Conservation (phyloP, 805 yeast species). For the Cyberlindnera americana region DNA sequence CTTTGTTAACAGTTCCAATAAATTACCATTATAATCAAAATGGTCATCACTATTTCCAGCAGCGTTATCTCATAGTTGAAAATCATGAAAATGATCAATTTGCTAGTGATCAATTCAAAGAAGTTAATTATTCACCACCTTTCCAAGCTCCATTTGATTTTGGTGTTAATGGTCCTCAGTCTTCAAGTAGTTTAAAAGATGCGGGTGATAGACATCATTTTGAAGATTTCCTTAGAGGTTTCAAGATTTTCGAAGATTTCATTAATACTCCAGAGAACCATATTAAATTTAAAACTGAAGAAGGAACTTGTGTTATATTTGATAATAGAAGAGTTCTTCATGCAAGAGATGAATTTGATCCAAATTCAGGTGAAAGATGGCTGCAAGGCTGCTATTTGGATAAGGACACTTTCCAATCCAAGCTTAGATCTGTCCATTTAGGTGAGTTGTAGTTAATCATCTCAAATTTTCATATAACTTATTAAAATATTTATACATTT, state of each 20-base stretch:
- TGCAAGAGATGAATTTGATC: constrained; percentile 51
- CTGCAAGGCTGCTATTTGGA: constrained; percentile 75
- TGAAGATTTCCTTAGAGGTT: constrained; percentile 55
- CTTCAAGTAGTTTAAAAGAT: constrained; percentile 33
- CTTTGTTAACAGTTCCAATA: constrained; percentile 58
- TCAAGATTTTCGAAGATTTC: constrained; percentile 55
- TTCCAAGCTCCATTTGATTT: constrained; percentile 75
- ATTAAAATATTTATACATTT: no score
- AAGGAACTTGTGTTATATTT: constrained; percentile 62
- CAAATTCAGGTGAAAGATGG: constrained; percentile 54
- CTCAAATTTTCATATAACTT: no score
- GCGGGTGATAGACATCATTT: constrained; percentile 41
- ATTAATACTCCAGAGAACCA: constrained; percentile 53
- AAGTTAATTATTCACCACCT: constrained; percentile 75
- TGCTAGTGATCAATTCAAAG: constrained; percentile 44
- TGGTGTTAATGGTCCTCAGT: constrained; percentile 37
- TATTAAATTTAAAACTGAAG: constrained; percentile 48
- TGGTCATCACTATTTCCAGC: constrained; percentile 56
- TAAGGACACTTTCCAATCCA: constrained; percentile 66
- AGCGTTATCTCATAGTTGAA: constrained; percentile 62
- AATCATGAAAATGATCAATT: no score
- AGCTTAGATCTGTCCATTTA: constrained; percentile 33
- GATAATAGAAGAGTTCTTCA: constrained; percentile 70
- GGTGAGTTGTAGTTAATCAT: constrained; percentile 3
- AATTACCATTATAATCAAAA: constrained; percentile 66